Percentiles rank a stretch among this genome's conserved stretches.
phyloP scores from a whole-genome alignment of 345 rosid genomes.

The Linum usitatissimum region DNA sequence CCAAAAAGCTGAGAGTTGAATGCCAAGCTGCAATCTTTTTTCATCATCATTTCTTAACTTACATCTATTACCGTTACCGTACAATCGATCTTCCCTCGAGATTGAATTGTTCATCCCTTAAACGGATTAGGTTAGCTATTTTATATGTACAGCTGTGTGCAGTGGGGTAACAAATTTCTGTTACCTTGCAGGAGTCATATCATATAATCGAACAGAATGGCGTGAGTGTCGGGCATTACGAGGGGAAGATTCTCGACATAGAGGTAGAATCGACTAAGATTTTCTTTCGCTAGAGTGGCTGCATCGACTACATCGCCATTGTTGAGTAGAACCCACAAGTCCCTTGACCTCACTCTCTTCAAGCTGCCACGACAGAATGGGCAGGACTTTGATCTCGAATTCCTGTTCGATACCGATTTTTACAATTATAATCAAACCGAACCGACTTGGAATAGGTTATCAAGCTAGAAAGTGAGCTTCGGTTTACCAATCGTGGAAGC shows the following conservation, averaged over 20 bases:
- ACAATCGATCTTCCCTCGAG: not conserved
- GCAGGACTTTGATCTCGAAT: conserved; percentile 48
- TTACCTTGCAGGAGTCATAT: conserved; percentile 25
- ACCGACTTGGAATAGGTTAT: too few relatives aligned
- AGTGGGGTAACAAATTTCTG: conserved; percentile 10
- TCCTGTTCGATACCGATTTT: conserved; percentile 29
- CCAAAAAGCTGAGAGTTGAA: conserved; percentile 42
- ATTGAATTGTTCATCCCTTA: not conserved
- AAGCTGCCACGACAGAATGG: conserved; percentile 63
- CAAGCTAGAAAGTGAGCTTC: not conserved
- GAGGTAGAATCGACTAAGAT: conserved; percentile 41
- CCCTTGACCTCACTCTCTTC: conserved; percentile 36
- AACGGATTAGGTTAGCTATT: conserved; percentile 7
- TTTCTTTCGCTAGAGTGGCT: conserved; percentile 40
- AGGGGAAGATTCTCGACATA: conserved; percentile 41
- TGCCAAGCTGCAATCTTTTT: conserved; percentile 14
- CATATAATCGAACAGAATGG: conserved; percentile 48
- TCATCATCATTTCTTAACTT: not conserved
- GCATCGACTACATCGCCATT: conserved; percentile 31
- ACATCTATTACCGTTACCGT: conserved; percentile 8
- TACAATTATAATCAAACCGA: too few relatives aligned
- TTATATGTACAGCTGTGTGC: conserved; percentile 23
- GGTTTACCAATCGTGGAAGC: conserved; percentile 55
- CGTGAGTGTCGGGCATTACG: conserved; percentile 28
- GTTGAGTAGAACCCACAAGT: conserved; percentile 48